Conservation (phyloP, 2,329 filamentous ascomycete genomes). For the Phyllosticta ampelicida region DNA sequence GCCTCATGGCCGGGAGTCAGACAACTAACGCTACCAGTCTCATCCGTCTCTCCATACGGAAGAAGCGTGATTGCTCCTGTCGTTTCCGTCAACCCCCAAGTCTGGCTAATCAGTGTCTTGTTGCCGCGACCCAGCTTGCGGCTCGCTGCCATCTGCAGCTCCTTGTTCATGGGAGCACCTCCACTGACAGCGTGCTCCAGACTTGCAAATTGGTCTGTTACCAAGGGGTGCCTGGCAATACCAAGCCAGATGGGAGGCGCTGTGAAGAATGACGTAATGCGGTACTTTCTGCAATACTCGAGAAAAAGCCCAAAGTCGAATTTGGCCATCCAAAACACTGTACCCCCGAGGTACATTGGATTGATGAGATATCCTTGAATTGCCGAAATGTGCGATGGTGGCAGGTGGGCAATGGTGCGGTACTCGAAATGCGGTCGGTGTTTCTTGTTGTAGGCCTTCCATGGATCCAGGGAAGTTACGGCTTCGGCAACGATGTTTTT, state of each 20-base stretch:
- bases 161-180: conserved; percentile 46
- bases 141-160: conserved; percentile 39
- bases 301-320: conserved; percentile 50
- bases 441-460: conserved; percentile 19
- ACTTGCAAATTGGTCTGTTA: conserved; percentile 40
- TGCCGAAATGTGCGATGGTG: conserved; percentile 38
- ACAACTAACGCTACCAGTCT: conserved; percentile 35
- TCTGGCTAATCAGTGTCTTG: conserved; percentile 38
- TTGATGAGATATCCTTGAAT: conserved; percentile 38
- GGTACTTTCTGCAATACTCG: conserved; percentile 39
- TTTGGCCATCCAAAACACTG: conserved; percentile 51
- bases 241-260: conserved; percentile 52
- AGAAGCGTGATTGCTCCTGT: conserved; percentile 33
- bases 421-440: conserved; percentile 23
- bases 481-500: conserved; percentile 33
- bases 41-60: conserved; percentile 13
- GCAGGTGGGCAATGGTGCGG: conserved; percentile 36
- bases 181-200: conserved; percentile 41
- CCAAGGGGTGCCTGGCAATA: conserved; percentile 46
- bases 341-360: conserved; percentile 30
- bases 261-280: conserved; percentile 45
- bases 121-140: conserved; percentile 35
- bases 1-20: conserved; percentile 29
- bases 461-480: conserved; percentile 17
- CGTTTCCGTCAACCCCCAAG: conserved; percentile 47